Evolutionary conservation across 306 rosid genomes (phyloP).

Genomic region (Acacia melanoxylon): DNA sequence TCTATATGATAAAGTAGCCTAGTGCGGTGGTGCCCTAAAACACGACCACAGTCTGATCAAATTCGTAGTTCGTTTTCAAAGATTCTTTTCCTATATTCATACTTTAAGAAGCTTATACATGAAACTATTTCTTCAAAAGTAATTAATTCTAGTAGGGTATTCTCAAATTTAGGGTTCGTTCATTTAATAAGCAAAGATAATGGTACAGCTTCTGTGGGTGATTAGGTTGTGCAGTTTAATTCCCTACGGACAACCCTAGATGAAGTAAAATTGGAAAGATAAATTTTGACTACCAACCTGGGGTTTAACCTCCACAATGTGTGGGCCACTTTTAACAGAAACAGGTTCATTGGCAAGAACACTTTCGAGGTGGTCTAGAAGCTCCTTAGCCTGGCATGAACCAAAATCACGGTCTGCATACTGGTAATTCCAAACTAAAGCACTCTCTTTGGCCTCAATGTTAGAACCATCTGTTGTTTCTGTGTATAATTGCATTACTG

Average conservation of each 20-base stretch:
- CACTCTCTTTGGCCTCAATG: slow-evolving; percentile 83
- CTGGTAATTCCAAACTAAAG: slow-evolving; percentile 86
- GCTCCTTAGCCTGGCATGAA: slow-evolving; percentile 92
- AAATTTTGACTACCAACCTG: slow-evolving; percentile 55
- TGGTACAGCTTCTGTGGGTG: not conserved
- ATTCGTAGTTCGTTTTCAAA: not conserved
- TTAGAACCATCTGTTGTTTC: slow-evolving; percentile 92
- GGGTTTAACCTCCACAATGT: slow-evolving; percentile 90
- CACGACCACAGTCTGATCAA: not conserved
- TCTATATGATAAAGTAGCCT: not conserved
- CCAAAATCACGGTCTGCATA: slow-evolving; percentile 90
- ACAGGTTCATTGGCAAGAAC: slow-evolving; percentile 94
- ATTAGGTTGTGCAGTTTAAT: not conserved
- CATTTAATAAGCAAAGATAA: not conserved
- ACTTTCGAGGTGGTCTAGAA: slow-evolving; percentile 88
- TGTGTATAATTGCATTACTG: slow-evolving; percentile 79
- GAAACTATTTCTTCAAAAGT: not conserved
- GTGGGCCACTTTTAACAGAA: slow-evolving; percentile 79
- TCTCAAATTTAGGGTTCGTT: not conserved
- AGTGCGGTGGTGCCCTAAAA: not conserved
- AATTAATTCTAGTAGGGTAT: not conserved
- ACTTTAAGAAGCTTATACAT: not conserved
- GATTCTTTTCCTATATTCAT: not conserved
- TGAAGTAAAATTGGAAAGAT: not conserved
- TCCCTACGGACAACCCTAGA: not conserved